Conservation (phyloP, 192 early-diverging fungal genomes). For the Funneliformis mosseae region DNA sequence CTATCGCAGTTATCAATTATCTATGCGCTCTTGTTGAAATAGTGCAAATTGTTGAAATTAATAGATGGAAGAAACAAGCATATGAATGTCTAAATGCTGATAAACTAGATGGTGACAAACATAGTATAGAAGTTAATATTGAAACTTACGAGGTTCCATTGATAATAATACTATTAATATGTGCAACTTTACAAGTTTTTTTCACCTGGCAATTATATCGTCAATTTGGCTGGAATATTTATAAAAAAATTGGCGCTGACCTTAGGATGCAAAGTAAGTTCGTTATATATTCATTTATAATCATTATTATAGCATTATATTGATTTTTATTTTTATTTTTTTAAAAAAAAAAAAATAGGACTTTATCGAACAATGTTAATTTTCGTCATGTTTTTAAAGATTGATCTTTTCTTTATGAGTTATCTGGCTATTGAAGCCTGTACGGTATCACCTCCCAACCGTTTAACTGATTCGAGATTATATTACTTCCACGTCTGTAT, state of each 20-base stretch:
- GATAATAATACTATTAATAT: constrained; percentile 16
- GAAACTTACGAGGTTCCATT: neutral
- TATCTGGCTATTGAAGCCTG: constrained; percentile 71
- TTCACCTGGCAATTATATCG: constrained; percentile 22
- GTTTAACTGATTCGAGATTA: neutral
- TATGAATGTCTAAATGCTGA: neutral
- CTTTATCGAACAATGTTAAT: constrained; percentile 75
- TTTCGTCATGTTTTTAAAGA: constrained; percentile 77
- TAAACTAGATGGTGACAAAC: neutral
- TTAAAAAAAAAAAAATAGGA: constrained; percentile 38
- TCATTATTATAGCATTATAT: neutral
- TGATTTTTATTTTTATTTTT: neutral
- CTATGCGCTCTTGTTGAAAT: neutral
- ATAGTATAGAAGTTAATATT: neutral
- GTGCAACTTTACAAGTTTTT: constrained; percentile 1
- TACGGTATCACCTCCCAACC: constrained; percentile 41
- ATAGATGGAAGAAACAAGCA: constrained; percentile 6
- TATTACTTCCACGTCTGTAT: constrained; percentile 18
- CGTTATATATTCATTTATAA: neutral
- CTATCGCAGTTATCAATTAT: constrained; percentile 29
- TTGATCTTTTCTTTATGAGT: constrained; percentile 85
- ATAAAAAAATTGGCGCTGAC: constrained; percentile 67
- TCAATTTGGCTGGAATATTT: too few species aligned
- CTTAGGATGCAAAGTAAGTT: constrained; percentile 58
- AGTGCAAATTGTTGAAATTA: constrained; percentile 31